phyloP scores from a whole-genome alignment of 345 rosid genomes.

The Ceriops decandra region DNA sequence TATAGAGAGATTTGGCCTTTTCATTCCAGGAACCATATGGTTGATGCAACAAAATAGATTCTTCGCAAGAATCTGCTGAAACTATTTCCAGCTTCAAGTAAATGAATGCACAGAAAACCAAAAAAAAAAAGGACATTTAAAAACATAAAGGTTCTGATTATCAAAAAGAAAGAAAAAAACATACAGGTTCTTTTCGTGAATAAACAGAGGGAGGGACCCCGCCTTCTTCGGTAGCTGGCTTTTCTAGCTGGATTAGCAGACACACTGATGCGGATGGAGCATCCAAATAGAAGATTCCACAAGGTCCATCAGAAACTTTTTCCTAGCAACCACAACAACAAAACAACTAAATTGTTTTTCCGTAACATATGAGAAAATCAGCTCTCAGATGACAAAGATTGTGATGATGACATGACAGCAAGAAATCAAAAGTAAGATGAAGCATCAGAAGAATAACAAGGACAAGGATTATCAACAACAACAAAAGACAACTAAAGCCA shows the following conservation, averaged over 20 bases:
- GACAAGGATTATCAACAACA: not conserved
- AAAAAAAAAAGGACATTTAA: not conserved
- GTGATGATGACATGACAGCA: not conserved
- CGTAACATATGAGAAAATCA: not conserved
- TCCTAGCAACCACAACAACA: slow-evolving; percentile 41
- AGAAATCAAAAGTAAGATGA: not conserved
- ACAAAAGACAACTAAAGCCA: not conserved
- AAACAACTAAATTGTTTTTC: slow-evolving; percentile 3
- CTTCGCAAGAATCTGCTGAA: not conserved
- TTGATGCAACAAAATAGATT: too few species aligned
- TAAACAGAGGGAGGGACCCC: slow-evolving; percentile 90
- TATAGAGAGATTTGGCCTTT: too few species aligned
- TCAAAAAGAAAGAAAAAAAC: slow-evolving; percentile 15
- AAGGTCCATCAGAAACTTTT: slow-evolving; percentile 54
- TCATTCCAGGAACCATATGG: too few species aligned
- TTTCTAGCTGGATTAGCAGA: slow-evolving; percentile 85
- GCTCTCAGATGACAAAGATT: not conserved
- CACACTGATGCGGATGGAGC: slow-evolving; percentile 90
- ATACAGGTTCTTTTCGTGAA: slow-evolving; percentile 99
- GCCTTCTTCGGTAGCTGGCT: slow-evolving; percentile 90
- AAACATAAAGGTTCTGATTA: not conserved
- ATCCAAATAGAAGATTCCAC: slow-evolving; percentile 86
- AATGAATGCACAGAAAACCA: not conserved
- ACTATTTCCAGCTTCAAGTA: not conserved
- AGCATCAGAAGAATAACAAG: too few species aligned